These are phyloP conservation scores for Medicago ruthenica DNA, from an alignment of 306 rosid species.

Conservation along the genomic window DNA sequence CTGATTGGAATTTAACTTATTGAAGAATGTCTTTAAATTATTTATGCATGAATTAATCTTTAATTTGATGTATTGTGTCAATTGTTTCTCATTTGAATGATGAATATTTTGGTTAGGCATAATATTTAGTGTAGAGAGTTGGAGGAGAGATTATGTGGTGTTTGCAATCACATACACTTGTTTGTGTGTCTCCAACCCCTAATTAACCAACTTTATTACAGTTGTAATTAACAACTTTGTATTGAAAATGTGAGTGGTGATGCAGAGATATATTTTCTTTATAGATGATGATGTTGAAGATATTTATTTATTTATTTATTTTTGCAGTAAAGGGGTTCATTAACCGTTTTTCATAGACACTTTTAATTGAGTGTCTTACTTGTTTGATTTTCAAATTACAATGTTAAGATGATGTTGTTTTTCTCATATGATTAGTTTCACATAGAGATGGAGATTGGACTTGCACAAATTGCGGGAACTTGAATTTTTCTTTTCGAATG, in stretches of 20 bases:
- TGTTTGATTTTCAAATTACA: neutral
- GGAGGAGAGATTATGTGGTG: neutral
- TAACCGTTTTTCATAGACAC: neutral
- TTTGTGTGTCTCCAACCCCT: too few relatives aligned
- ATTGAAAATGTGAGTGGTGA: too few relatives aligned
- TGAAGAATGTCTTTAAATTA: neutral
- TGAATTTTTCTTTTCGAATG: conserved; percentile 58
- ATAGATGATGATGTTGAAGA: too few relatives aligned
- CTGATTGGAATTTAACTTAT: neutral
- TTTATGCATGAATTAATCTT: neutral
- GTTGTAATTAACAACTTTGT: neutral
- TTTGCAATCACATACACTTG: neutral
- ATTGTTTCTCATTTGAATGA: neutral
- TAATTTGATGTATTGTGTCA: neutral
- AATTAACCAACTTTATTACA: conserved; percentile 6
- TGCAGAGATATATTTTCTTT: too few relatives aligned
- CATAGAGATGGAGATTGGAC: conserved; percentile 64
- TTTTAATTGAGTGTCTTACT: neutral
- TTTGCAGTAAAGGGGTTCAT: neutral
- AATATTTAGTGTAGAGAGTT: neutral
- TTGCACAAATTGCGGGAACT: conserved; percentile 56
- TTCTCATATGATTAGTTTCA: conserved; percentile 43
- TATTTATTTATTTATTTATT: too few relatives aligned
- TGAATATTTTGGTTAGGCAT: neutral
- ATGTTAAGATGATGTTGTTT: conserved; percentile 28